These are phyloP conservation scores for Podaxis rugospora DNA, from an alignment of 768 basidiomycete genomes.

Conservation along the genomic window DNA sequence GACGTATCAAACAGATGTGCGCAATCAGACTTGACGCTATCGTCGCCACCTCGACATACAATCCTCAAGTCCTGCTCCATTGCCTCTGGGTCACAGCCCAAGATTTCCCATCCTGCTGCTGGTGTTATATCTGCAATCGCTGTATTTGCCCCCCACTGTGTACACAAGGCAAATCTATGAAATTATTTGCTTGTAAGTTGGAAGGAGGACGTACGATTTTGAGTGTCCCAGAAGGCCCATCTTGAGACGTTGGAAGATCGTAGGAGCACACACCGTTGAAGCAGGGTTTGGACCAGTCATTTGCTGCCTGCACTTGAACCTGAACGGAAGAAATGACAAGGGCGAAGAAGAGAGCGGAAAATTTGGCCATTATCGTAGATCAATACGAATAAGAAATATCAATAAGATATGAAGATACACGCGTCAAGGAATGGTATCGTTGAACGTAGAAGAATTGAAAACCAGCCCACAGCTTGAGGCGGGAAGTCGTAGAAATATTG, in stretches of 20 bases:
- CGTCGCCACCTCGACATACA: constrained; percentile 32
- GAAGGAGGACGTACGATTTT: constrained; percentile 28
- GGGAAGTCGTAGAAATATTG: no score
- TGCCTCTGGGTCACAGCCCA: constrained; percentile 37
- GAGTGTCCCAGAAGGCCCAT: constrained; percentile 32
- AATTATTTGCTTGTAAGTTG: background rate
- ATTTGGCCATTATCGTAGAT: background rate
- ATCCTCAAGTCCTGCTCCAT: constrained; percentile 43
- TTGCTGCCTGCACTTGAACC: constrained; percentile 21
- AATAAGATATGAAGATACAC: no score
- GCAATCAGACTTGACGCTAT: background rate
- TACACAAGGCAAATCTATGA: no score
- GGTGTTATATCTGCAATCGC: constrained; percentile 40
- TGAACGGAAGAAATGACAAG: background rate
- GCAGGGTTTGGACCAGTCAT: constrained; percentile 41
- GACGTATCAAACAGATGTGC: constrained; percentile 6
- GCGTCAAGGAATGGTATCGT: no score
- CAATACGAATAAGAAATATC: background rate
- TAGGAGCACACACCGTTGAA: constrained; percentile 36
- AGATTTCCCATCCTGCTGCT: constrained; percentile 51
- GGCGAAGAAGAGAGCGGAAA: background rate
- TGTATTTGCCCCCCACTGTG: constrained; percentile 32
- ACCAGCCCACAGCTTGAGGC: no score
- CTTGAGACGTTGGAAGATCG: constrained; percentile 27
- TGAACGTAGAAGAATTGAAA: no score